Evolutionary conservation across 768 basidiomycete genomes (phyloP), one percentile per base, ranked within the genome.

Genomic region (Flagelloscypha sp.): DNA sequence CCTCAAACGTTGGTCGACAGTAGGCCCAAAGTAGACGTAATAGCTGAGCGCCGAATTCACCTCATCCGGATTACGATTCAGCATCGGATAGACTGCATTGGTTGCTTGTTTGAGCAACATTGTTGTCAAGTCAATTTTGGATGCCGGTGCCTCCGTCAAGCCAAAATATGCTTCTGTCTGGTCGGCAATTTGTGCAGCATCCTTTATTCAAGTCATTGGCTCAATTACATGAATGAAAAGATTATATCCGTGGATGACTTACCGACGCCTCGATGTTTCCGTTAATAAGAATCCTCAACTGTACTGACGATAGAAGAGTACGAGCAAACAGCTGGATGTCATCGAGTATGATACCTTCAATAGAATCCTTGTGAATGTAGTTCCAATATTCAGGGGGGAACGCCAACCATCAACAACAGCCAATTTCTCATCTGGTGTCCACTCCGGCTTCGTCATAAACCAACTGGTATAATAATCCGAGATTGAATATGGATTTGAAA

Each of bases 41-140:
- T 95, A 97, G 3, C 84, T 79, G 34, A 98, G 52, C 2, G 83
- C 74, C 5, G 84, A 87, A 60, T 98, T 99, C 31, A 79, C 64
- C 57, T 99, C 84, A 47, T 86, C 78, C 2, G 76, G 70, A 55
- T 98, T 97, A 4, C 79, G 77, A 17, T 94, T 72, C 1, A 56
- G 50, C n/a, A n/a, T n/a, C n/a, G n/a, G n/a, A n/a, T n/a, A n/a
- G n/a, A n/a, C 55, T 5, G 60, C 43, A 50, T 73, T 69, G 6
- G 62, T 56, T 4, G 71, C 61, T 2, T 43, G 40, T 17, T 57
- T 46, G n/a, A 58, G 47, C 16, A 53, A 48, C 25, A 72, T 51
- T 42, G 58, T 53, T 24, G 66, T 59, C 7, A 58, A 53, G 3
- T 59, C 67, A n/a, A n/a, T n/a, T n/a, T n/a, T n/a, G n/a, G n/a